Conservation (phyloP, 2,329 filamentous ascomycete species). For the Penicillium sp. region DNA sequence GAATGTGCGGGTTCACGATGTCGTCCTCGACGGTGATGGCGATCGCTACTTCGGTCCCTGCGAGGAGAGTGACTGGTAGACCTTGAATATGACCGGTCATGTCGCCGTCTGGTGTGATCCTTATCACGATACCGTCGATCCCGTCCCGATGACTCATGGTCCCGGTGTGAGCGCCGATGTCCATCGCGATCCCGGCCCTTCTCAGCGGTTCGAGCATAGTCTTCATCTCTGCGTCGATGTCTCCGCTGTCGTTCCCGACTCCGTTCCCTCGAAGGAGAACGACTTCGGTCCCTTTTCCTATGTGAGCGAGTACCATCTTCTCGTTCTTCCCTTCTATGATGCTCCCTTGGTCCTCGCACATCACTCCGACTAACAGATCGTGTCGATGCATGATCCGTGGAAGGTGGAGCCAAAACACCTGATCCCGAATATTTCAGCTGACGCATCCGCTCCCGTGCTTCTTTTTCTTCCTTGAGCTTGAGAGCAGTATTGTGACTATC, state of each 20-base stretch:
- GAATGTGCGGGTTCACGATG: conserved; percentile 27
- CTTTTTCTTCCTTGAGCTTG: conserved; percentile 75
- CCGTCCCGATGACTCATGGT: conserved; percentile 12
- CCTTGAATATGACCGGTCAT: conserved; percentile 18
- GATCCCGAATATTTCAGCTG: conserved; percentile 48
- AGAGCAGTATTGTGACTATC: conserved; percentile 85
- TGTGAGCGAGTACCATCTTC: conserved; percentile 27
- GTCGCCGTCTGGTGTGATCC: conserved; percentile 5
- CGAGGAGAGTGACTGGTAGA: conserved; percentile 24
- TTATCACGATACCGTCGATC: conserved; percentile 17
- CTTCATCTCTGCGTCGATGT: conserved; percentile 24
- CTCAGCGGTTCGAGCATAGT: conserved; percentile 18
- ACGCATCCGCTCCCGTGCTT: conserved; percentile 68
- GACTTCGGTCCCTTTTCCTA: conserved; percentile 28
- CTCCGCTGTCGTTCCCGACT: conserved; percentile 23
- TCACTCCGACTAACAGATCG: conserved; percentile 29
- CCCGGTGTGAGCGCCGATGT: conserved; percentile 14
- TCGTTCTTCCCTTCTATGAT: conserved; percentile 16
- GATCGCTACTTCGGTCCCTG: conserved; percentile 13
- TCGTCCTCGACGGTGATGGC: conserved; percentile 25
- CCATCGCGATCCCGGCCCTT: conserved; percentile 16
- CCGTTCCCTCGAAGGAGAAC: conserved; percentile 28
- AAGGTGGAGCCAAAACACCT: conserved; percentile 14
- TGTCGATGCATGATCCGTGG: conserved; percentile 32
- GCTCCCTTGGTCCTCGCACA: conserved; percentile 22